A percentile compares a stretch with the other conserved stretches of the same genome.
Conservation (phyloP, 2,329 filamentous ascomycete genomes). For the Colletotrichum plurivorum region DNA sequence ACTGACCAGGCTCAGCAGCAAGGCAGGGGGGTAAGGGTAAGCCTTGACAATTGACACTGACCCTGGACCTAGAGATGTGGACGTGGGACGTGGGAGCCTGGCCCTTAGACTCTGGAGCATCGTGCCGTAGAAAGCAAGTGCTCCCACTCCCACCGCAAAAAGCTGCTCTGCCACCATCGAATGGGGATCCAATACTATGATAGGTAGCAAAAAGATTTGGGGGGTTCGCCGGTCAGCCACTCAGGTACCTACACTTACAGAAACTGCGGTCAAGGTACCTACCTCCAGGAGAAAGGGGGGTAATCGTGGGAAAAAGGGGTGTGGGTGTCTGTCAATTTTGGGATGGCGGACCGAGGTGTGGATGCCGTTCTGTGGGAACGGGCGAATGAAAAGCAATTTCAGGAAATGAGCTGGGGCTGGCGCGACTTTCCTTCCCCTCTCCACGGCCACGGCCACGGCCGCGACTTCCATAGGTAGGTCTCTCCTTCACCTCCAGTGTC, state of each 20-base stretch:
- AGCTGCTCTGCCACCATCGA: slow-evolving; percentile 26
- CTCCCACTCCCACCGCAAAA: slow-evolving; percentile 8
- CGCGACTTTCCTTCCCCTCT: slow-evolving; percentile 36
- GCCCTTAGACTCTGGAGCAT: slow-evolving; percentile 20
- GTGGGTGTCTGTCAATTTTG: slow-evolving; percentile 36
- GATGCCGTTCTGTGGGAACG: slow-evolving; percentile 30
- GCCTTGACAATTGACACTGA: background rate
- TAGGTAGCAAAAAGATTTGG: slow-evolving; percentile 21
- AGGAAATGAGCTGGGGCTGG: slow-evolving; percentile 40
- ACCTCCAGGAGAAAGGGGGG: background rate
- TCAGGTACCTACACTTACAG: too few species aligned
- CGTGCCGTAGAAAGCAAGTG: background rate
- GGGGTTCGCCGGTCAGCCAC: background rate
- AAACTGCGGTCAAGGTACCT: too few species aligned
- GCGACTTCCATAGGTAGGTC: background rate
- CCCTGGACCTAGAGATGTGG: slow-evolving; percentile 5
- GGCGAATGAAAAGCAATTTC: slow-evolving; percentile 43
- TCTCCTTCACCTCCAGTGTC: too few species aligned
- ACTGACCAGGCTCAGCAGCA: background rate
- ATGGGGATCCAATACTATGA: slow-evolving; percentile 24
- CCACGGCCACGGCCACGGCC: background rate
- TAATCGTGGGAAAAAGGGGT: slow-evolving; percentile 19
- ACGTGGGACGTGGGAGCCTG: slow-evolving; percentile 12
- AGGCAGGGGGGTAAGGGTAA: background rate
- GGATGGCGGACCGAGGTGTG: slow-evolving; percentile 30